phyloP scores from a whole-genome alignment of 805 yeast genomes.

The Spathaspora arborariae region DNA sequence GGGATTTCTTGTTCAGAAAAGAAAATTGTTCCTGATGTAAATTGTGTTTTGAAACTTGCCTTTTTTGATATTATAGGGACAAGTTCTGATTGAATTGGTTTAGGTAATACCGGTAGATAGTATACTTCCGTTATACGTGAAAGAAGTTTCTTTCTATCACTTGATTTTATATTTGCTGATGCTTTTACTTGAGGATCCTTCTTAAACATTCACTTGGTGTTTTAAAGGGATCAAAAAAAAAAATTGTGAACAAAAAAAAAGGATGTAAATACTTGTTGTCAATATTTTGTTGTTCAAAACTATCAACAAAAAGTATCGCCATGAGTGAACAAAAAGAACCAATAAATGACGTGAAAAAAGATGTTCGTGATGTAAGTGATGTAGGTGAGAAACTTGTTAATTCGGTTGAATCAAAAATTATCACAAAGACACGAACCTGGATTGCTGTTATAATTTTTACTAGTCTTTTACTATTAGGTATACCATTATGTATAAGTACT shows the following conservation, averaged over 20 bases:
- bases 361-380: no score
- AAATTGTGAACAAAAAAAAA: background rate
- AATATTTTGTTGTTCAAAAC: background rate
- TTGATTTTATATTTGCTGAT: conserved; percentile 72
- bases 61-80: conserved; percentile 58
- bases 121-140: conserved; percentile 40
- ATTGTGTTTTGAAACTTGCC: conserved; percentile 54
- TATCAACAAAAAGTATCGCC: background rate
- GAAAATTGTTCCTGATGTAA: conserved; percentile 58
- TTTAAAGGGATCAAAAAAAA: background rate
- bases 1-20: conserved; percentile 65
- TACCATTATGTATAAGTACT: conserved; percentile 58
- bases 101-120: conserved; percentile 21
- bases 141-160: conserved; percentile 65
- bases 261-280: background rate
- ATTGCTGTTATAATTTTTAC: conserved; percentile 12
- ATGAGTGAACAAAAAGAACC: background rate
- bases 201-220: conserved; percentile 45
- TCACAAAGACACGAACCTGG: conserved; percentile 1
- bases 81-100: conserved; percentile 23
- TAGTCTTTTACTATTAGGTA: conserved; percentile 34
- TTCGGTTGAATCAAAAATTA: background rate
- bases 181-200: conserved; percentile 64
- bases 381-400: no score
- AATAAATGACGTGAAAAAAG: background rate